A percentile compares a stretch with the other conserved stretches of the same genome.
phyloP scores from a whole-genome alignment of 495 filamentous ascomycete genomes.

The Corynascus novoguineensis region DNA sequence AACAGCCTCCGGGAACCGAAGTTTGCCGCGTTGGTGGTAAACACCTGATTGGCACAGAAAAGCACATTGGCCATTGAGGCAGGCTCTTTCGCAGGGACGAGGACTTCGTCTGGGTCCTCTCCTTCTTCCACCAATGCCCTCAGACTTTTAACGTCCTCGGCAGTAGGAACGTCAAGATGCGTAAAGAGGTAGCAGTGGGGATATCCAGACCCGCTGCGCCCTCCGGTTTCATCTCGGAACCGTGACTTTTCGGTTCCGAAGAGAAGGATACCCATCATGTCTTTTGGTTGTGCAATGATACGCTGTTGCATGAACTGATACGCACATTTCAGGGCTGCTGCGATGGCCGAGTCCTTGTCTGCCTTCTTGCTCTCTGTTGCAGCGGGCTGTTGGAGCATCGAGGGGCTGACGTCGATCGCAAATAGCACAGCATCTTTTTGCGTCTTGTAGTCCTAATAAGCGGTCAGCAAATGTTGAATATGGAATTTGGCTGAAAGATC shows the following conservation, averaged over 20 bases:
- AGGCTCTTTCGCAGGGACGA: slow-evolving; percentile 62
- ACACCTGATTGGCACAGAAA: slow-evolving; percentile 93
- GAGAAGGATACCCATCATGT: slow-evolving; percentile 97
- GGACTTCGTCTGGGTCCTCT: slow-evolving; percentile 63
- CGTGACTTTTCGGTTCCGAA: slow-evolving; percentile 86
- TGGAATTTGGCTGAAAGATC: slow-evolving; percentile 11
- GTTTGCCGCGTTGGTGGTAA: slow-evolving; percentile 90
- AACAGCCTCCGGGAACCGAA: slow-evolving; percentile 89
- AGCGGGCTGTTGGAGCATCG: slow-evolving; percentile 72
- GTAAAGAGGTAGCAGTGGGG: slow-evolving; percentile 89
- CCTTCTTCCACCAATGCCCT: slow-evolving; percentile 64
- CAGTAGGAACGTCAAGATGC: slow-evolving; percentile 82
- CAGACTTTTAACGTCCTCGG: slow-evolving; percentile 76
- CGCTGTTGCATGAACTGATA: slow-evolving; percentile 95
- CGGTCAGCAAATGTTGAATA: neutral
- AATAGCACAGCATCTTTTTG: slow-evolving; percentile 96
- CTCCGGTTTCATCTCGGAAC: slow-evolving; percentile 63
- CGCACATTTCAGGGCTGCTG: slow-evolving; percentile 88
- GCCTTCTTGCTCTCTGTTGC: slow-evolving; percentile 64
- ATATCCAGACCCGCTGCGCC: slow-evolving; percentile 59
- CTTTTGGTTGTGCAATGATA: slow-evolving; percentile 92
- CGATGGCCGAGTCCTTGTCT: slow-evolving; percentile 62
- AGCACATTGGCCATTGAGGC: slow-evolving; percentile 85
- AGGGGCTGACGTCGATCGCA: slow-evolving; percentile 87
- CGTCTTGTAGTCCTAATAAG: slow-evolving; percentile 69